A percentile compares a stretch with the other conserved stretches of the same genome.
These are phyloP conservation scores for Cystobasidium tubakii DNA, from an alignment of 768 basidiomycete species.

Conservation along the genomic window DNA sequence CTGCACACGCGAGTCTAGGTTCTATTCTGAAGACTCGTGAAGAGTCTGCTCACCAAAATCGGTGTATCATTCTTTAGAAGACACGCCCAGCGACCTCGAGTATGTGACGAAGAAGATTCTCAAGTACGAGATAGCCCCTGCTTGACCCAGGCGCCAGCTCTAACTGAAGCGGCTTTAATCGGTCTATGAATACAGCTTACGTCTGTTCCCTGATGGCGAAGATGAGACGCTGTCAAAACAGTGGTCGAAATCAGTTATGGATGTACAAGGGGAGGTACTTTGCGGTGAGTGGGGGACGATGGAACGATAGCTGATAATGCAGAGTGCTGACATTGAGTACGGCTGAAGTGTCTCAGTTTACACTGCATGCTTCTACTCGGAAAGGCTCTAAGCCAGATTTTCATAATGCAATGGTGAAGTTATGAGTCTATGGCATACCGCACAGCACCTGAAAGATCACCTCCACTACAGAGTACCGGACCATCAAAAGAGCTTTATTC, in stretches of 20 bases:
- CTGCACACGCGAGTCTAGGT: background rate
- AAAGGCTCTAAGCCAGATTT: conserved; percentile 89
- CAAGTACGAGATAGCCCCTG: conserved; percentile 43
- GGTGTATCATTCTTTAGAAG: too few species aligned
- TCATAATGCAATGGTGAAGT: conserved; percentile 70
- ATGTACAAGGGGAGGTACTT: conserved; percentile 80
- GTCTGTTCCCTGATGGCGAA: conserved; percentile 49
- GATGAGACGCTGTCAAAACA: conserved; percentile 54
- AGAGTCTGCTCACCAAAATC: too few species aligned
- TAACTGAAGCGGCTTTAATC: too few species aligned
- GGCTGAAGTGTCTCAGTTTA: conserved; percentile 77
- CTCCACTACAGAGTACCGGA: conserved; percentile 37
- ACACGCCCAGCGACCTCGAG: conserved; percentile 67
- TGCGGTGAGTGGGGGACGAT: conserved; percentile 55
- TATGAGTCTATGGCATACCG: too few species aligned
- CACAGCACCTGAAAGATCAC: too few species aligned
- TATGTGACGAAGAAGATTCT: conserved; percentile 77
- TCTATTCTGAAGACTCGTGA: too few species aligned
- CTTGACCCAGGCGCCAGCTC: too few species aligned
- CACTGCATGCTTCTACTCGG: conserved; percentile 74
- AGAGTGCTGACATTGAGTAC: too few species aligned
- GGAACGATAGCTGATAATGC: too few species aligned
- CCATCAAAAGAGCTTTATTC: conserved; percentile 38
- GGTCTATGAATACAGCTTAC: conserved; percentile 53
- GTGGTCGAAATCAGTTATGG: conserved; percentile 83